Evolutionary conservation across 768 basidiomycete genomes (phyloP), one percentile per base, ranked within the genome.

Genomic region (Tulasnella sp.): DNA sequence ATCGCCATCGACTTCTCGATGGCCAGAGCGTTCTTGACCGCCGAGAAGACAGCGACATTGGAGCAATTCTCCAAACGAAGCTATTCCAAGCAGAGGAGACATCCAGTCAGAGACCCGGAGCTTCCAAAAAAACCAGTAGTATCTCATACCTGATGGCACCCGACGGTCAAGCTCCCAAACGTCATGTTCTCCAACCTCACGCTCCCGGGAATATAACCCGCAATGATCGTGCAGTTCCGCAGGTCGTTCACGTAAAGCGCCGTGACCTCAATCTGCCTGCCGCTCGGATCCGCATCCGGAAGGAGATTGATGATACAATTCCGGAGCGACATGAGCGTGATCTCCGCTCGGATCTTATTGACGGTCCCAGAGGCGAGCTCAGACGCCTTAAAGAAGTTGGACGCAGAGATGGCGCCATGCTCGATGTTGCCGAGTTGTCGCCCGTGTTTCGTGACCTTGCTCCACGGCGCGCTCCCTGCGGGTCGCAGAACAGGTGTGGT

Each of bases 141-240:
- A n/a, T n/a, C n/a, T n/a, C 44, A 4, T 29, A 70, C 69, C 69
- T 70, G 69, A 52, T 70, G 69, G 32, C 44, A 70, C 3, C 69
- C 69, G 34, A 14, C 36, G 9, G 52, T 29, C 22, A 70, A 11
- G 14, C 26, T 3, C 35, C 44, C 40, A 32, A 2, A 12, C 35
- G 22, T 37, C 40, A 40, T 22, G 17, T 70, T 47, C 59, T 70
- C 69, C 26, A 70, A n/a, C 26, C 69, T 40, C 14, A 70, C 69
- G 36, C 69, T 70, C 1, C 69, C 69, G 1, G 22, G 42, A 7
- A 70, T 47, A 37, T 42, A 1, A 29, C 22, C 69, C 22, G 69
- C 69, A 19, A 70, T 1, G 16, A 70, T 62, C 26, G 52, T 42
- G 26, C 44, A 52, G n/a, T 3, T 16, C 17, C n/a, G 19, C 3